Conservation (phyloP, 179 eudicot genomes). For the Spergularia azorica region DNA sequence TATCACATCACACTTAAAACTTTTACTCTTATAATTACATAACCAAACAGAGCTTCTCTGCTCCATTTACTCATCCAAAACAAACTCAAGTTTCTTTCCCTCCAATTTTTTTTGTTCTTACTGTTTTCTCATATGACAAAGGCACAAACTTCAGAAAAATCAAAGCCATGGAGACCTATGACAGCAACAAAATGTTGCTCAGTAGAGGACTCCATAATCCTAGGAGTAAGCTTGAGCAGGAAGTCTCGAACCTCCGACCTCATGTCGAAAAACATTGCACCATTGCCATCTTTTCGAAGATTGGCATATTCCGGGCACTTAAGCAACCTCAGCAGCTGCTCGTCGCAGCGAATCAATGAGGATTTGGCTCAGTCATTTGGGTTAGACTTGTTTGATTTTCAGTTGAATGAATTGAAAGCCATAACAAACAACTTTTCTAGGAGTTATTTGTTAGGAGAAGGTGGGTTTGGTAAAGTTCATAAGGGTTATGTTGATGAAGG, state of each 20-base stretch:
- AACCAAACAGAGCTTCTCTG: constrained; percentile 11
- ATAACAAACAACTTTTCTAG: constrained; percentile 42
- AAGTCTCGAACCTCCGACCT: constrained; percentile 27
- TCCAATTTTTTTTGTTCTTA: not conserved
- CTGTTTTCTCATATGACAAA: constrained; percentile 36
- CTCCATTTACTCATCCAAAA: constrained; percentile 20
- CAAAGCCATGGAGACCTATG: constrained; percentile 71
- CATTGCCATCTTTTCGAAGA: constrained; percentile 65
- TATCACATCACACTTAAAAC: constrained; percentile 27
- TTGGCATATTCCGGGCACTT: constrained; percentile 63
- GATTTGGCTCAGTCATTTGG: constrained; percentile 80
- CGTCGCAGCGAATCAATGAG: constrained; percentile 71
- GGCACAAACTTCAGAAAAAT: constrained; percentile 14
- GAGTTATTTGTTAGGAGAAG: constrained; percentile 46
- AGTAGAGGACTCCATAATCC: constrained; percentile 57
- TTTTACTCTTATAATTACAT: constrained; percentile 9
- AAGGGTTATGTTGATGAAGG: constrained; percentile 46
- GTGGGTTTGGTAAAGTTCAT: constrained; percentile 56
- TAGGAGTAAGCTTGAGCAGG: constrained; percentile 43
- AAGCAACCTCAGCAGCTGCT: constrained; percentile 64
- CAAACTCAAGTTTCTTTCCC: not conserved
- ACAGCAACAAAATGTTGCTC: constrained; percentile 70
- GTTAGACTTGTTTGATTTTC: constrained; percentile 69
- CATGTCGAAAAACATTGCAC: constrained; percentile 50
- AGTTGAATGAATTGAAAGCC: constrained; percentile 41